These are phyloP conservation scores for Rhizopus microsporus DNA, from an alignment of 371 early-diverging fungal species.

Conservation along the genomic window DNA sequence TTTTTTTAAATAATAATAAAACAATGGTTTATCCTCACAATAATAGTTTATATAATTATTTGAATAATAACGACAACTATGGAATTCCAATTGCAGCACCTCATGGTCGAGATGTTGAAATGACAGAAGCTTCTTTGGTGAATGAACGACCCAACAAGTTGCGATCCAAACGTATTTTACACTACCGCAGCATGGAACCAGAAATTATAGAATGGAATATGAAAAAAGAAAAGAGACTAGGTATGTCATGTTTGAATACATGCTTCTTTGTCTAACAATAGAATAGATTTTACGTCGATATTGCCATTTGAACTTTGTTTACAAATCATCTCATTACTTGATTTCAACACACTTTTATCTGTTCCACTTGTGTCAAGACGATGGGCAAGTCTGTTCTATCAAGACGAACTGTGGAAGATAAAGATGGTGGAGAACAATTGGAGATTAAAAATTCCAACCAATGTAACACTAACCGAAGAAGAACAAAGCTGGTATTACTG, in stretches of 20 bases:
- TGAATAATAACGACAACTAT: slow-evolving; percentile 7
- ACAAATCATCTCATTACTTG: slow-evolving; percentile 29
- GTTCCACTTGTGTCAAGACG: slow-evolving; percentile 21
- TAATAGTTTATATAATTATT: not conserved
- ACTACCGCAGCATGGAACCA: slow-evolving; percentile 16
- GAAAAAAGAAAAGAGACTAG: slow-evolving; percentile 3
- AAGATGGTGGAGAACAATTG: slow-evolving; percentile 19
- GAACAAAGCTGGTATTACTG: slow-evolving; percentile 34
- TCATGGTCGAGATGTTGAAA: slow-evolving; percentile 13
- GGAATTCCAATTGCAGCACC: slow-evolving; percentile 23
- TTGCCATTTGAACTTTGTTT: slow-evolving; percentile 30
- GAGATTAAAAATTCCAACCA: slow-evolving; percentile 20
- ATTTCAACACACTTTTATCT: slow-evolving; percentile 19
- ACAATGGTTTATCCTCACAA: not conserved
- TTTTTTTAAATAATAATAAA: not conserved
- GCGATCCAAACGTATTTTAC: slow-evolving; percentile 15
- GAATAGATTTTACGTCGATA: slow-evolving; percentile 22
- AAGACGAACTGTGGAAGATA: slow-evolving; percentile 26
- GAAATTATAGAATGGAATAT: slow-evolving; percentile 4
- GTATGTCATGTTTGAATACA: not conserved
- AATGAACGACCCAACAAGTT: slow-evolving; percentile 3
- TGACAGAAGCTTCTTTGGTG: slow-evolving; percentile 8
- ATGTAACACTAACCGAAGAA: slow-evolving; percentile 11
- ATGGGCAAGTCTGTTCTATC: slow-evolving; percentile 25
- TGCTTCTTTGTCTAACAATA: not conserved